phyloP scores from a whole-genome alignment of 768 basidiomycete species.

The Tylopilus intermedius region DNA sequence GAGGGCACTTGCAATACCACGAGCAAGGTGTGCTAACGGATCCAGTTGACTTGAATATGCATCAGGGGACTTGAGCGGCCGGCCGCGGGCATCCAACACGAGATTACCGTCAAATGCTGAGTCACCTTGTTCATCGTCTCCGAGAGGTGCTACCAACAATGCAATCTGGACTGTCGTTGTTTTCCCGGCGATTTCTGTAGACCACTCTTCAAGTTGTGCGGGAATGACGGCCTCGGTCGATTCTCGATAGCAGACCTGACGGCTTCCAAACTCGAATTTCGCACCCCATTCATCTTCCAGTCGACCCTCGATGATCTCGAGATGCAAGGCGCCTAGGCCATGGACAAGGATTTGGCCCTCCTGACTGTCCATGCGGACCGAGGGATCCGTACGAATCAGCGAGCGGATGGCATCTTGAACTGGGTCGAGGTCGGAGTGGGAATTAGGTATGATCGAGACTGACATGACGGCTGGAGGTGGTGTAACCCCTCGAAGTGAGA shows the following conservation, averaged over 20 bases:
- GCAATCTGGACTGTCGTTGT: slow-evolving; percentile 45
- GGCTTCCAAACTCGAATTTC: slow-evolving; percentile 69
- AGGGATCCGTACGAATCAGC: slow-evolving; percentile 84
- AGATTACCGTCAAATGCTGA: slow-evolving; percentile 74
- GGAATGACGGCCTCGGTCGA: slow-evolving; percentile 30
- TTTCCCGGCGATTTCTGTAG: slow-evolving; percentile 60
- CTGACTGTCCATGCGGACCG: slow-evolving; percentile 70
- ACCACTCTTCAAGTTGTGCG: slow-evolving; percentile 45
- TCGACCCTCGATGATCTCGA: slow-evolving; percentile 86
- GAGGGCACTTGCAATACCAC: slow-evolving; percentile 65
- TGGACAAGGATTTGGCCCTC: slow-evolving; percentile 83
- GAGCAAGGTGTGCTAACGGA: slow-evolving; percentile 51
- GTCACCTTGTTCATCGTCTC: slow-evolving; percentile 55
- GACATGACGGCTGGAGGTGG: slow-evolving; percentile 85
- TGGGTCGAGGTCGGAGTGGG: slow-evolving; percentile 71
- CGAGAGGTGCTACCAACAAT: slow-evolving; percentile 52
- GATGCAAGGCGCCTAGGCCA: slow-evolving; percentile 78
- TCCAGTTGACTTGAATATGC: slow-evolving; percentile 39
- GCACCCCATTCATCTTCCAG: slow-evolving; percentile 76
- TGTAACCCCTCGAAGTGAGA: slow-evolving; percentile 56
- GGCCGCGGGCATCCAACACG: slow-evolving; percentile 52
- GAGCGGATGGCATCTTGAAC: slow-evolving; percentile 72
- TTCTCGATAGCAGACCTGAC: slow-evolving; percentile 81
- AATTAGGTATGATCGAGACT: slow-evolving; percentile 73
- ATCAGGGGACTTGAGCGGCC: slow-evolving; percentile 49